phyloP scores from a whole-genome alignment of 2,329 filamentous ascomycete genomes.

The Venturia carpophila region DNA sequence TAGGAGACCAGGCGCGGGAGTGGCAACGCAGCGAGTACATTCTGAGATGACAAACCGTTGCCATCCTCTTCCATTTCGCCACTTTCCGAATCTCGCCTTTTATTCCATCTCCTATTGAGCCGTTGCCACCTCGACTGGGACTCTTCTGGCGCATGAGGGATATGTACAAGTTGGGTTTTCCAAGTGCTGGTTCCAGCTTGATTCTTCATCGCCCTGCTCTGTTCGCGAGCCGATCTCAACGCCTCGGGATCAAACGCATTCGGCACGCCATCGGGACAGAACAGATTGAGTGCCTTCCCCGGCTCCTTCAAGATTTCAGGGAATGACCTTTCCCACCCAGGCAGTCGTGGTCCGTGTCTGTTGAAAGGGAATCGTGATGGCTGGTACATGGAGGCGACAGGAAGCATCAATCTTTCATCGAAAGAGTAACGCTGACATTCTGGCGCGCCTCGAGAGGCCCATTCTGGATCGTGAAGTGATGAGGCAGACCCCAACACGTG shows the following conservation, averaged over 20 bases:
- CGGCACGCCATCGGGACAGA: not conserved
- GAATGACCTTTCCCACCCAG: not conserved
- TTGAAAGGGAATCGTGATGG: not conserved
- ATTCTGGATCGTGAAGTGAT: not conserved
- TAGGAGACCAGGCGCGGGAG: too few species aligned
- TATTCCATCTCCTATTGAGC: not conserved
- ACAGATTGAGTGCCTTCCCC: not conserved
- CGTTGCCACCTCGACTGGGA: not conserved
- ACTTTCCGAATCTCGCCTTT: not conserved
- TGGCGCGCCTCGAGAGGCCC: not conserved
- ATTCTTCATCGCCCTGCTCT: not conserved
- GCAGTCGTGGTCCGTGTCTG: not conserved
- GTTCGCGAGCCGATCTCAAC: not conserved
- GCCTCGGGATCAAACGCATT: not conserved
- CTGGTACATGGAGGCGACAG: not conserved
- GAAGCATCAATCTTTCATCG: not conserved
- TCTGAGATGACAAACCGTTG: not conserved
- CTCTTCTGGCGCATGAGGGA: not conserved
- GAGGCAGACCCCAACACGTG: not conserved
- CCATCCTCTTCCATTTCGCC: not conserved
- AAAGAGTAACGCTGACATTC: slow-evolving; percentile 1
- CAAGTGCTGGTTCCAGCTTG: not conserved
- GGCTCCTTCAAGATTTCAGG: not conserved
- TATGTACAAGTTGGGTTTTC: not conserved
- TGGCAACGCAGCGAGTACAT: not conserved